Base-by-base conservation (phyloP, 73 alveolate genomes). In the Uronychia binucleata region DNA sequence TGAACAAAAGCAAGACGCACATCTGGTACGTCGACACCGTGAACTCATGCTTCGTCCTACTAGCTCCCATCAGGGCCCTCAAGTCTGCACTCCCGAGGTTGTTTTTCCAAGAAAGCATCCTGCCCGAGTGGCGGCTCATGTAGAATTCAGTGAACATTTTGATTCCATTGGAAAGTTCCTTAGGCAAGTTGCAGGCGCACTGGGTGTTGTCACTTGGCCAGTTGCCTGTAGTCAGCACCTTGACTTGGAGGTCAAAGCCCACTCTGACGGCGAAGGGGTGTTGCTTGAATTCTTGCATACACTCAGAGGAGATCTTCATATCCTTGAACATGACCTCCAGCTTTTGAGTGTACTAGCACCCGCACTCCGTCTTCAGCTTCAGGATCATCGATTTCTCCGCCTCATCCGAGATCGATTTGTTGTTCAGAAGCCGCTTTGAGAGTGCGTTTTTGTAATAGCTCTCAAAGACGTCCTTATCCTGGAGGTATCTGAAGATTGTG, bases 291-390 rank as follows among this genome's bases (percentile, higher is more conserved):
- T 88, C 93, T 28, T 35, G 25, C 88, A 82, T 83, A 26, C 82
- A 46, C 25, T 91, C 96, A 57, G 78, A 83, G 1, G 95, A 77
- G 35, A 83, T 33, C 58, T 76, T 91, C 85, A 93, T 91, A 84
- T 93, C 98, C 33, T 82, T 93, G 75, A 93, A 77, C 98, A 93
- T 93, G 1, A 94, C 96, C 80, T 93, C 98, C 30, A 91, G 79
- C 57, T 93, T 93, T n/a, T 88, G 78, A 8, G 96, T 92, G 32
- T 80, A 93, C 32, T 78, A 79, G 30, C 81, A 87, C 28, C 98
- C 98, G 28, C 98, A 93, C 33, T 92, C 96, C 1, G 77, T 86
- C 84, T 93, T 93, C 57, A 93, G 78, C 80, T 93, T 93, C 0
- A 84, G 78, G 32, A 93, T 90, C 93, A 93, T 78, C 31, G 78